Evolutionary conservation across 2,329 filamentous ascomycete genomes (phyloP).

Genomic region (Aspergillus ustus): DNA sequence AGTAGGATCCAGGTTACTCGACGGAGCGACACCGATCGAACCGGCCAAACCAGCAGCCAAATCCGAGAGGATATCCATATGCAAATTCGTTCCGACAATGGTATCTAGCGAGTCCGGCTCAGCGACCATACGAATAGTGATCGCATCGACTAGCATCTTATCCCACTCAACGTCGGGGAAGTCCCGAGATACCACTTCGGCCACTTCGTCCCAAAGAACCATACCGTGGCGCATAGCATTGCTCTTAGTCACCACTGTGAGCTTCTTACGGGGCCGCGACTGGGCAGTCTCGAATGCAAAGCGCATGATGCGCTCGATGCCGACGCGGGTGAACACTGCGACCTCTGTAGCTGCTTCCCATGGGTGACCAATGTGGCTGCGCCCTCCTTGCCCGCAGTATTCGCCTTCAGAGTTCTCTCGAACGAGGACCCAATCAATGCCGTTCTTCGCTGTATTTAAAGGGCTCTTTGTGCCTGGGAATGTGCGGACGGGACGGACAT

Average conservation of each 20-base stretch:
- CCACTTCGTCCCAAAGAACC: constrained; percentile 62
- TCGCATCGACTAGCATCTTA: constrained; percentile 63
- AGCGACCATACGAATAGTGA: constrained; percentile 60
- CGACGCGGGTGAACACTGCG: constrained; percentile 58
- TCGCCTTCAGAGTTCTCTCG: constrained; percentile 62
- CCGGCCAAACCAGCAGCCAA: constrained; percentile 71
- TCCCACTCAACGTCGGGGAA: constrained; percentile 58
- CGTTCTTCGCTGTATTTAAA: constrained; percentile 52
- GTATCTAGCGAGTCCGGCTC: constrained; percentile 56
- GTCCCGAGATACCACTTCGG: constrained; percentile 51
- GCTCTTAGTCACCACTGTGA: constrained; percentile 61
- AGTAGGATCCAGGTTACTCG: constrained; percentile 68
- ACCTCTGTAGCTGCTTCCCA: constrained; percentile 61
- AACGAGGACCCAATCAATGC: constrained; percentile 61
- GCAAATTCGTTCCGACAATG: constrained; percentile 59
- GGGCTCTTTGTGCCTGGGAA: constrained; percentile 58
- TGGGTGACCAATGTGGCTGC: constrained; percentile 54
- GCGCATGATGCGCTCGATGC: constrained; percentile 56
- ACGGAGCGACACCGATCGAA: constrained; percentile 72
- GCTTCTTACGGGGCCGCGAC: constrained; percentile 51
- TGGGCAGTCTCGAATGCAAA: constrained; percentile 60
- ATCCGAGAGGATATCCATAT: constrained; percentile 71
- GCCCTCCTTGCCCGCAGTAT: constrained; percentile 60
- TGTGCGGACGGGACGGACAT: constrained; percentile 57
- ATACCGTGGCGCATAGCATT: constrained; percentile 61